Evolutionary conservation across 2,329 filamentous ascomycete genomes (phyloP), one percentile per base, ranked within the genome.

Genomic region (Fusarium irregulare): DNA sequence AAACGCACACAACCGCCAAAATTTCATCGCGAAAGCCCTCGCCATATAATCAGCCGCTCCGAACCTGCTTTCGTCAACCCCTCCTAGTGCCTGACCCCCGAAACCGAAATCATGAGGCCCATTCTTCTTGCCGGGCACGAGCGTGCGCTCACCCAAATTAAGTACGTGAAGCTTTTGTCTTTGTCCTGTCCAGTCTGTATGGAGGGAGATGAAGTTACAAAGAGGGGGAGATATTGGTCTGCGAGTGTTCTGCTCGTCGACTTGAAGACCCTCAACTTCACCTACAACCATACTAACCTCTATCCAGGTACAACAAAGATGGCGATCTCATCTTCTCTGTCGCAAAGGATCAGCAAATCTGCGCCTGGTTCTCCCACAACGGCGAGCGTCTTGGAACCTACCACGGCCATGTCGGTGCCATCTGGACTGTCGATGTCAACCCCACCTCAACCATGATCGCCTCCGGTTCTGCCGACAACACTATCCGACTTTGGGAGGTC

Each of bases 341-440:
- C 66, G 89, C 93, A 76, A 98, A 98, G 85, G 95, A 98, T 83
- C 95, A 98, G 84, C 89, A 97, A 79, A 93, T 98, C 78, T 97
- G 95, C 87, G 95, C 90, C 73, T 99, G 96, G 96, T 98, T 90
- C 84, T 92, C 94, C 73, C 94, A 97, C 85, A 99, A 99, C 83
- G 96, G 96, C 84, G 96, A 99, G 87, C 92, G 96, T 78, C 88
- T 98, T 77, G 96, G 96, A 78, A 96, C 95, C 76, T 99, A 98
- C 86, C 91, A 93, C 80, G 96, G 96, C 81, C 96, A 99, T 84
- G 92, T 97, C 82, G 96, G 96, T 84, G 95, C 96, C 77, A 92
- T 99, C 85, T 99, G 96, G 96, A 98, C 96, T 69, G 92, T 99
- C 82, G 96, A 99, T 80, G 92, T 97, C 78, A 93, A 97, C 84